Evolutionary conservation across 768 basidiomycete species (phyloP), one percentile per base, ranked within the genome.

Genomic region (Pleurotus eryngii): DNA sequence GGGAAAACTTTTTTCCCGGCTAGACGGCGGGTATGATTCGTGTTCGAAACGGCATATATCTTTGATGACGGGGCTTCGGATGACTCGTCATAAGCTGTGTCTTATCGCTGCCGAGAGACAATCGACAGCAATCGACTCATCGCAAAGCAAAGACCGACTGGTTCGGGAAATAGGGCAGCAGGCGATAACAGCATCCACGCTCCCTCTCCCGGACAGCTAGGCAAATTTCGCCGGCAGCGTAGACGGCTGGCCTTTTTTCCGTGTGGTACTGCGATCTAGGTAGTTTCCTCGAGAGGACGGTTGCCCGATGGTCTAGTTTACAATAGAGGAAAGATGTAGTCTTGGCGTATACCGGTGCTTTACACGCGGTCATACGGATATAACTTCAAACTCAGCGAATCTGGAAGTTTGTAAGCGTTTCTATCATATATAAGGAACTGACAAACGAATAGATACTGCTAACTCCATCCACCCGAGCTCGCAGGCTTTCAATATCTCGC

Each of bases 331-430:
- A 27, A 30, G 49, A 50, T 24, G 17, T 37, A 50, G 49, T n/a
- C 22, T 35, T n/a, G 30, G 26, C 15, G 12, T 14, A 24, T 48
- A 48, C 26, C 4, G 27, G 49, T 15, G 11, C 27, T 30, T 50
- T 30, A 50, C 27, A 30, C 49, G 30, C 49, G 37, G 37, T n/a
- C n/a, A 1, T 38, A 26, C 51, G 39, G 51, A 54, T 54, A 37
- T 39, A 54, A 18, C 46, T 56, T 56, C 35, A n/a, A 46, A 35
- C 55, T 46, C 55, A 17, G 55, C 55, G 55, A 56, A 35, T 9
- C 30, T 35, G 30, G 30, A 35, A 35, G 30, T 35, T 35, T 47
- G 46, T 46, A 42, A 56, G 55, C 55, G 55, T 46, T 56, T 46
- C 30, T 35, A 9, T 11, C 30, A 35, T 35, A 35, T 35, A 35